Evolutionary conservation across 148 eudicot species (phyloP).

Genomic region (Rheum nobile): DNA sequence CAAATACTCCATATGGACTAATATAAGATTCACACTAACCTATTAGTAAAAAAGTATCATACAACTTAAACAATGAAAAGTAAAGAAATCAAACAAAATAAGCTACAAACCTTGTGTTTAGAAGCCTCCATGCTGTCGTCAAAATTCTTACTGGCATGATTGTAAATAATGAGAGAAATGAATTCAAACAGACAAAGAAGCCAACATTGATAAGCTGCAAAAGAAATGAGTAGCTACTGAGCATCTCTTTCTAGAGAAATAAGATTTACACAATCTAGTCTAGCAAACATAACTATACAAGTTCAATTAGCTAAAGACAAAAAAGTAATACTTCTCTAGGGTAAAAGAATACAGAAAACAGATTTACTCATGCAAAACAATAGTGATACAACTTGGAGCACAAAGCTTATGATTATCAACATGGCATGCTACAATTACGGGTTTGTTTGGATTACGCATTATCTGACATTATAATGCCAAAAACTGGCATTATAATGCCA

Average conservation of each 20-base stretch:
- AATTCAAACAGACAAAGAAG: constrained; percentile 82
- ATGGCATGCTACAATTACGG: neutral
- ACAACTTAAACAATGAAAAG: neutral
- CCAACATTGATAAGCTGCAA: constrained; percentile 95
- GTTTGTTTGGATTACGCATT: too few species aligned
- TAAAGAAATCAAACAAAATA: neutral
- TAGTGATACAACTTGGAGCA: neutral
- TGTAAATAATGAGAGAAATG: constrained; percentile 81
- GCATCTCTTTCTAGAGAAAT: neutral
- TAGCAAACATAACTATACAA: neutral
- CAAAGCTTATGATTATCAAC: neutral
- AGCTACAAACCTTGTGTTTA: constrained; percentile 49
- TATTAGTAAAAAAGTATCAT: neutral
- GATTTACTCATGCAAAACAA: neutral
- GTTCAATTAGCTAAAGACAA: neutral
- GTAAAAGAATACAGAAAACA: neutral
- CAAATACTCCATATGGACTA: neutral
- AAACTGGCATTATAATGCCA: too few species aligned
- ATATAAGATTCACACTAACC: neutral
- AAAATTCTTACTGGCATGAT: constrained; percentile 77
- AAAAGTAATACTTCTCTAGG: neutral
- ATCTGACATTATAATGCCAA: too few species aligned
- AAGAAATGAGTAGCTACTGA: neutral
- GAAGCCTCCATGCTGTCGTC: constrained; percentile 39
- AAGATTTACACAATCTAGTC: neutral